Evolutionary conservation across 2,329 filamentous ascomycete species (phyloP).

Genomic region (Botrytis aclada): DNA sequence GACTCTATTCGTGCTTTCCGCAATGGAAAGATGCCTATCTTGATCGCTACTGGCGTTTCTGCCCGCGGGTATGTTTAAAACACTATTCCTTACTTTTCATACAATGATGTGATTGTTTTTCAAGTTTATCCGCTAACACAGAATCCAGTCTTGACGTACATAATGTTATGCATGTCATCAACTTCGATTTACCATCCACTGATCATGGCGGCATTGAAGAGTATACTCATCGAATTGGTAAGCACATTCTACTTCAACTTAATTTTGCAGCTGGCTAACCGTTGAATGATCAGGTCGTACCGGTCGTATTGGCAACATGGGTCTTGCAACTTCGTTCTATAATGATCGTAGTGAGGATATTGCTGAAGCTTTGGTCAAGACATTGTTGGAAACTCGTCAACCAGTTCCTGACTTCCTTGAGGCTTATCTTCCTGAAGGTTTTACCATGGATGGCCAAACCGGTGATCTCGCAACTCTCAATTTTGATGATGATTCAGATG

Average conservation of each 20-base stretch:
- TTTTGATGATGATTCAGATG: conserved; percentile 57
- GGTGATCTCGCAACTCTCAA: conserved; percentile 31
- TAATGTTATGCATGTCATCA: conserved; percentile 88
- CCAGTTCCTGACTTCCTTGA: conserved; percentile 78
- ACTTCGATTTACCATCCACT: conserved; percentile 77
- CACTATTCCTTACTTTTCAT: background rate
- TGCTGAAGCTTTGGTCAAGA: conserved; percentile 71
- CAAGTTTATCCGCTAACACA: background rate
- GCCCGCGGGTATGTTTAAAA: conserved; percentile 62
- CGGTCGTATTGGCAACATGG: conserved; percentile 84
- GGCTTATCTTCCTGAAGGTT: conserved; percentile 56
- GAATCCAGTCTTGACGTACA: conserved; percentile 64
- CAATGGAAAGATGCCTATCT: conserved; percentile 67
- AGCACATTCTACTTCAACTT: conserved; percentile 31
- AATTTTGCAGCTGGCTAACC: conserved; percentile 19
- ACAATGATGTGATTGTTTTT: background rate
- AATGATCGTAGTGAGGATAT: conserved; percentile 73
- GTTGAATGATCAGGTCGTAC: conserved; percentile 65
- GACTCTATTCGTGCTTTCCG: conserved; percentile 87
- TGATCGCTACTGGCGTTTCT: conserved; percentile 82
- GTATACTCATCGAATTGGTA: conserved; percentile 92
- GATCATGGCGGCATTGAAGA: conserved; percentile 86
- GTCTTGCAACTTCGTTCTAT: conserved; percentile 86
- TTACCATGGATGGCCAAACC: conserved; percentile 30
- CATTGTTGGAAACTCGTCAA: conserved; percentile 77